Base-by-base conservation (phyloP, 1,284 basidiomycete genomes). In the Sporisorium graminicola region DNA sequence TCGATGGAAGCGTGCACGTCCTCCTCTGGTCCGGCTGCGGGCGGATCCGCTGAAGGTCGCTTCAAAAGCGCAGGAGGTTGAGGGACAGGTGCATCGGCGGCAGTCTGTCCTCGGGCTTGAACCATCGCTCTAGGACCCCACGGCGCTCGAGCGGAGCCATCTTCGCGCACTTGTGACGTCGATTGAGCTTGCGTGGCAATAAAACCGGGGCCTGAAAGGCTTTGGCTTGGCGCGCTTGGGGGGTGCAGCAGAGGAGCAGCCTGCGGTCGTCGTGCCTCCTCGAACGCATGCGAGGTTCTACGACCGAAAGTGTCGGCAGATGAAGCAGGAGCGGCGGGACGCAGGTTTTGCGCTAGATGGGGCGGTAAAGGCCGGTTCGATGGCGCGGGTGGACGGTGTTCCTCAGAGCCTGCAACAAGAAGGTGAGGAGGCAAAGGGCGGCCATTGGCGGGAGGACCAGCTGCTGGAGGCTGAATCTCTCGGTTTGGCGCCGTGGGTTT, bases 1-100 rank as follows among this genome's bases (percentile, higher is more conserved):
- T 85, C 83, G 6, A 81, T 81, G 37, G 83, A 75, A 22, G 80
- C 78, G 22, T 77, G 64, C 52, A 83, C 79, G 53, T 85, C 83
- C 27, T 80, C 74, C 31, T 74, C 74, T 10, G 35, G 33, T 42
- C 7, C 55, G 20, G 64, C 18, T 26, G 68, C 43, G 16, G 53
- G 2, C 9, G 46, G 20, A 7, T 43, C 33, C 5, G 49, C 27
- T 20, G 47, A n/a, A 14, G 47, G 24, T 35, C 51, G 61, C 18
- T 58, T 46, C 3, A 54, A 6, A 2, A 24, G 16, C 58, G 47
- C 12, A 26, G 50, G 14, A 42, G 18, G 22, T 12, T 62, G 59
- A 5, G 54, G 40, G 1, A 14, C 42, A 18, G 42, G 7, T 13
- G 59, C 52, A n/a, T 57, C 53, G 5, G 55, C 43, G 5, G 53